Conservation (phyloP, 345 rosid species). For the Populus ilicifolia region DNA sequence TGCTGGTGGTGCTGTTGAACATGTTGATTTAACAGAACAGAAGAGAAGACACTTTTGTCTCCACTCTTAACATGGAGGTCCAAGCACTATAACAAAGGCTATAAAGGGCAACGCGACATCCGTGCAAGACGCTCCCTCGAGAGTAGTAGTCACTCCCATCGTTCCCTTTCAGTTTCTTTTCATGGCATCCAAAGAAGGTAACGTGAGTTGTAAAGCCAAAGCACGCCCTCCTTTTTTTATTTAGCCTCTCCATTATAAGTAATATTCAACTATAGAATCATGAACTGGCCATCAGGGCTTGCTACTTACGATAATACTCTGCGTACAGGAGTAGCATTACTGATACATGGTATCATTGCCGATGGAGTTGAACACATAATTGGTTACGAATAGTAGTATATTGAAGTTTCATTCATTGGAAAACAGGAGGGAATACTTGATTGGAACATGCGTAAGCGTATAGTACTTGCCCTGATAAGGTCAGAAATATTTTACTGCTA, state of each 20-base stretch:
- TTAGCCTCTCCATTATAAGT: background rate
- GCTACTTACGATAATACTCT: background rate
- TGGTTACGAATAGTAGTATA: background rate
- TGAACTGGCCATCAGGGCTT: background rate
- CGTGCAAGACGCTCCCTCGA: slow-evolving; percentile 51
- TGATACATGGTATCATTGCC: background rate
- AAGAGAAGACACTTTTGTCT: slow-evolving; percentile 42
- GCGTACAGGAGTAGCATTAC: background rate
- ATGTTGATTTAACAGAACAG: slow-evolving; percentile 41
- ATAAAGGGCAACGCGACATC: slow-evolving; percentile 30
- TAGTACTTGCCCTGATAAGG: background rate
- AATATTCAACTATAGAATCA: background rate
- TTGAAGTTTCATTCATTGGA: background rate
- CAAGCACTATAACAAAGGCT: slow-evolving; percentile 33
- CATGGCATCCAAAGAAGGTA: slow-evolving; percentile 47
- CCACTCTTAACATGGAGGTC: slow-evolving; percentile 27
- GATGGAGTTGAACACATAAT: background rate
- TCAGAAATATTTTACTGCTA: background rate
- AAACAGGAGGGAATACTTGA: background rate
- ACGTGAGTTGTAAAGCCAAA: slow-evolving; percentile 46
- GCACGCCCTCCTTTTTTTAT: background rate
- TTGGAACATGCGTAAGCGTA: background rate
- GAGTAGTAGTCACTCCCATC: slow-evolving; percentile 19
- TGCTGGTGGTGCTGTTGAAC: background rate
- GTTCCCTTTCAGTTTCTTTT: slow-evolving; percentile 37